Conservation (phyloP, 2,329 filamentous ascomycete genomes). For the Hypomyces perniciosus region DNA sequence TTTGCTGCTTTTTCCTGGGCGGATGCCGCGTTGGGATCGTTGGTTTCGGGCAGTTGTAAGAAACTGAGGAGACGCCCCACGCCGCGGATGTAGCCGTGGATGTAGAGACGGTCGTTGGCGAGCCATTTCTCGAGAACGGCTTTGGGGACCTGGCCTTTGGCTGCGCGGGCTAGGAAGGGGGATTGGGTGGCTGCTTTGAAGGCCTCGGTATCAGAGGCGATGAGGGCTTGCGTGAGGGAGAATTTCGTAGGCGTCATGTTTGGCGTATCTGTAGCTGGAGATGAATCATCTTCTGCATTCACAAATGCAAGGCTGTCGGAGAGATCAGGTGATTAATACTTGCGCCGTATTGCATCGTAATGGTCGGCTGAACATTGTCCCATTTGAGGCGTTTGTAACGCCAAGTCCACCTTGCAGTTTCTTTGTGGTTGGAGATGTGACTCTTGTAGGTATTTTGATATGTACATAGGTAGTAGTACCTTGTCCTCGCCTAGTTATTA, state of each 20-base stretch:
- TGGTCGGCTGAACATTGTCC: too few relatives aligned
- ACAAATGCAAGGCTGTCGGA: too few relatives aligned
- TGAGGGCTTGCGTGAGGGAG: constrained; percentile 52
- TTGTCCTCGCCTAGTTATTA: too few relatives aligned
- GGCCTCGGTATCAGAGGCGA: constrained; percentile 39
- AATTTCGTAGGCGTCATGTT: constrained; percentile 13
- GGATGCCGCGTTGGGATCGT: constrained; percentile 4
- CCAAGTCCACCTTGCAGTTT: too few relatives aligned
- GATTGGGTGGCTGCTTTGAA: constrained; percentile 57
- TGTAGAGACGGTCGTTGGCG: constrained; percentile 65
- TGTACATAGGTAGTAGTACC: too few relatives aligned
- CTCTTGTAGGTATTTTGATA: too few relatives aligned
- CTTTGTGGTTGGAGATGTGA: too few relatives aligned
- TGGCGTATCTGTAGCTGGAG: not conserved
- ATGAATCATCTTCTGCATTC: not conserved
- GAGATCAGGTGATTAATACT: too few relatives aligned
- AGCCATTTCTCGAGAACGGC: constrained; percentile 59
- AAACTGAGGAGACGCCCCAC: constrained; percentile 59
- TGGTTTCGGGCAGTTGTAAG: constrained; percentile 45
- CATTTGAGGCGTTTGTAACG: too few relatives aligned
- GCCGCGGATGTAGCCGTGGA: constrained; percentile 63
- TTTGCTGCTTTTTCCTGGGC: constrained; percentile 29
- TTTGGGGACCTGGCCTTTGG: constrained; percentile 54
- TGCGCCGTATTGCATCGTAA: too few relatives aligned
- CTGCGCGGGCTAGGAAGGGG: constrained; percentile 60